Base-by-base conservation (phyloP, 176 grass and related monocot genomes). In the Oryza punctata region DNA sequence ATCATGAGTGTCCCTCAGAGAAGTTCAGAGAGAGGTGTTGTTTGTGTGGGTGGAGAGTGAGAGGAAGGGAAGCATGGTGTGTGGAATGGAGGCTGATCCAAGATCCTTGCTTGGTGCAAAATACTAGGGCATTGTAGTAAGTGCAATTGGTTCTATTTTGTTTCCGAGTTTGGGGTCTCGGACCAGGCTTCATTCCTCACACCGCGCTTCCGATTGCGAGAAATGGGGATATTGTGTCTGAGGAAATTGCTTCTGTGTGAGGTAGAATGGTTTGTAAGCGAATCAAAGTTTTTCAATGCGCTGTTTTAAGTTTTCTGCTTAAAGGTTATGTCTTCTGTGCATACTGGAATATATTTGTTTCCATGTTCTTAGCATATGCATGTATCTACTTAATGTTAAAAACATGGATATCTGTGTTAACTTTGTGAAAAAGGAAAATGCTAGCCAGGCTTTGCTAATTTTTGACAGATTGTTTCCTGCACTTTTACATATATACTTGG, bases 121-220 rank as follows among this genome's bases (percentile, higher is more conserved):
- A 81, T 41, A 24, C 12, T 45, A 19, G 66, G 60, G 16, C 68
- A 26, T 69, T 70, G 70, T 75, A 23, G 43, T 7, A 49, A 61
- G 67, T 60, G 37, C 52, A 1, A 3, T 57, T 57, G 19, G 50
- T 54, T 46, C 3, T 13, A 32, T 33, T 73, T 49, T 1, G 45
- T 32, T 78, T 35, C 13, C 0, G 57, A 10, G 76, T 27, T 52
- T 11, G 40, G 67, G 86, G 72, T 83, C 80, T 88, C 80, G 80
- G 86, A 88, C 80, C 80, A 88, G 86, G 80, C 86, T 83, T 88
- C 80, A 84, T 88, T 88, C 86, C 86, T 67, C 67, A 84, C 80
- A 78, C 68, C 43, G 0, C 59, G 86, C 44, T 78, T 50, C 60
- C 2, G 0, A 6, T 30, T 30, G 3, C 0, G 9, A 41, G 54